Base-by-base conservation (phyloP, 75 land plant species). In the Adiantum capillusveneris region DNA sequence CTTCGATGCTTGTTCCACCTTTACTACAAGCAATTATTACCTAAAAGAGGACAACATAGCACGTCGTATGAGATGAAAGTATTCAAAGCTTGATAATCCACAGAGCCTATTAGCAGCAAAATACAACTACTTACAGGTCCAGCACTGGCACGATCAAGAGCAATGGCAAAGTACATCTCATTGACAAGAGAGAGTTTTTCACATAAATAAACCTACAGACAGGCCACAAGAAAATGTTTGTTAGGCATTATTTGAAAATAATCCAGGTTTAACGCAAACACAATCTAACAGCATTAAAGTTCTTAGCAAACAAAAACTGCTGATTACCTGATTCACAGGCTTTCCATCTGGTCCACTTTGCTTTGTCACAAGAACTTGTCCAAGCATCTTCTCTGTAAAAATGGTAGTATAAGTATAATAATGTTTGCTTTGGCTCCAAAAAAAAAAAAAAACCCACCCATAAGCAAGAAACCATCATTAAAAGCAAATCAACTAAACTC, bases 151-250 rank as follows among this genome's bases (percentile, higher is more conserved):
- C 99, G 84, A 66, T 95, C 99, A 30, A 95, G 74, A 17, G 86
- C 94, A 65, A 95, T 95, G 52, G 97, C 91, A 58, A 95, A 95
- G 77, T 95, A 95, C 99, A 95, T 95, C 67, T 95, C 99, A 66
- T 95, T 95, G 46, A 78, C 87, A 41, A 95, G 83, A 0, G 86
- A 80, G 42, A 95, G 62, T 60, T 84, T 95, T 51, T 95, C 75
- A 60, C 97, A 90, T 57, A 95, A 44, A 59, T 93, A 95, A 56
- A 95, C 88, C 99, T 95, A 82, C 63, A 69, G 29, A 52, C 3
- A 34, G 37, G 37, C 67, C 52, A 53, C 27, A 49, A 72, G 62
- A 34, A 54, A 64, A 31, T 28, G 24, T 53, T 50, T 27, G 29
- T 1, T 26, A 31, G 25, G 25, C 53, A 7, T 11, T 17, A 24